phyloP scores from a whole-genome alignment of 1,284 basidiomycete species.

The Heterobasidion irregulare region DNA sequence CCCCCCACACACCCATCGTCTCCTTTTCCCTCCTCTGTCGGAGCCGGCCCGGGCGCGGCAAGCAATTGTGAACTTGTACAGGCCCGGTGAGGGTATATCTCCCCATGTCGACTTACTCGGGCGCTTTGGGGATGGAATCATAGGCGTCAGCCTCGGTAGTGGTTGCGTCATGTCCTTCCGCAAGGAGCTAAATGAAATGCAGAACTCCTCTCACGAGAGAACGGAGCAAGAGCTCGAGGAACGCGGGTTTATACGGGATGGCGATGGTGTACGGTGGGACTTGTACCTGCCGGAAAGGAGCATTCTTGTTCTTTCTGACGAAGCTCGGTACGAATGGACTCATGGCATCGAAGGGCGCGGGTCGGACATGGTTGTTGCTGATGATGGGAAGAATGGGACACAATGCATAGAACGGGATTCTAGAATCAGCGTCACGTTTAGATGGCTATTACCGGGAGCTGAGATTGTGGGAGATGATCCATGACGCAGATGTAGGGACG shows the following conservation, averaged over 20 bases:
- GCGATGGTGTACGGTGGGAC: conserved; percentile 5
- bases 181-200: conserved; percentile 8
- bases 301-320: conserved; percentile 61
- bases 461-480: conserved; percentile 55
- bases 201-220: conserved; percentile 4
- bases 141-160: conserved; percentile 68
- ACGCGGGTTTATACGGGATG: neutral
- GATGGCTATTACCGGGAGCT: conserved; percentile 72
- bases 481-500: neutral
- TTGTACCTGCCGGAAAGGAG: conserved; percentile 61
- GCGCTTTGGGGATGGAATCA: conserved; percentile 74
- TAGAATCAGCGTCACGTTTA: conserved; percentile 69
- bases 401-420: conserved; percentile 42
- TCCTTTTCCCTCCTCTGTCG: conserved; percentile 41
- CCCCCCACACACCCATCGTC: conserved; percentile 34
- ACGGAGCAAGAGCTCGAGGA: neutral
- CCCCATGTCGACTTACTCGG: conserved; percentile 71
- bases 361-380: conserved; percentile 37
- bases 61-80: conserved; percentile 74
- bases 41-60: conserved; percentile 48
- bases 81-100: conserved; percentile 72
- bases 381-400: conserved; percentile 14
- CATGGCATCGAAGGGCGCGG: conserved; percentile 53
- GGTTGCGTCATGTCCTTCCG: conserved; percentile 70
- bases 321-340: conserved; percentile 65